phyloP scores from a whole-genome alignment of 345 rosid species.

The Pistacia integerrima region DNA sequence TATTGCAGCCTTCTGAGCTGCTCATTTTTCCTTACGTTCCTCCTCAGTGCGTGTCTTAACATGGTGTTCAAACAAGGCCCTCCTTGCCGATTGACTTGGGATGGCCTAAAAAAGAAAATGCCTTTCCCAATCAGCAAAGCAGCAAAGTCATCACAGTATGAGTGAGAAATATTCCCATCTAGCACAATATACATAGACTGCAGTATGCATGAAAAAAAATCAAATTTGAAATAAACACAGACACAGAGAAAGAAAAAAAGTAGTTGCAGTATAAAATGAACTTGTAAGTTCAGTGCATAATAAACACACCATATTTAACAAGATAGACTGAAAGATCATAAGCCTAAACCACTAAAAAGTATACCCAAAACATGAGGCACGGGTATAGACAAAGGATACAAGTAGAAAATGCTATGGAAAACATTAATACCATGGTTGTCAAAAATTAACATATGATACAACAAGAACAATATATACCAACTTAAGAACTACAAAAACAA shows the following conservation, averaged over 20 bases:
- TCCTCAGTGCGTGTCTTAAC: constrained; percentile 99
- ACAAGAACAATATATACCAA: neutral
- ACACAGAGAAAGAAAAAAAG: neutral
- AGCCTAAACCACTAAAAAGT: neutral
- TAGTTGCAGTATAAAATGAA: neutral
- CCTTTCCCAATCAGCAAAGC: constrained; percentile 24
- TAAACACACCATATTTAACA: neutral
- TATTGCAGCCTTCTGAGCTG: constrained; percentile 92
- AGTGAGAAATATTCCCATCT: constrained; percentile 6
- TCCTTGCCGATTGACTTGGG: constrained; percentile 91
- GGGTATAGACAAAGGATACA: neutral
- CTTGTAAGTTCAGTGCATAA: neutral
- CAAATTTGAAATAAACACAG: neutral
- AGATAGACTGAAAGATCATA: neutral
- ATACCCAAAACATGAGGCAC: neutral
- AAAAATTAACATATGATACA: too few species aligned
- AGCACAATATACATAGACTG: neutral
- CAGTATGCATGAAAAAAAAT: neutral
- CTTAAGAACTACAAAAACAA: too few species aligned
- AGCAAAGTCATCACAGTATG: neutral
- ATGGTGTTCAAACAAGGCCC: constrained; percentile 89
- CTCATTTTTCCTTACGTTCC: constrained; percentile 94
- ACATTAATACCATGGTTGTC: neutral
- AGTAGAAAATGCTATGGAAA: neutral
- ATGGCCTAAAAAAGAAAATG: constrained; percentile 65